Conservation (phyloP, 1,284 basidiomycete species). For the Schizophyllum commune region DNA sequence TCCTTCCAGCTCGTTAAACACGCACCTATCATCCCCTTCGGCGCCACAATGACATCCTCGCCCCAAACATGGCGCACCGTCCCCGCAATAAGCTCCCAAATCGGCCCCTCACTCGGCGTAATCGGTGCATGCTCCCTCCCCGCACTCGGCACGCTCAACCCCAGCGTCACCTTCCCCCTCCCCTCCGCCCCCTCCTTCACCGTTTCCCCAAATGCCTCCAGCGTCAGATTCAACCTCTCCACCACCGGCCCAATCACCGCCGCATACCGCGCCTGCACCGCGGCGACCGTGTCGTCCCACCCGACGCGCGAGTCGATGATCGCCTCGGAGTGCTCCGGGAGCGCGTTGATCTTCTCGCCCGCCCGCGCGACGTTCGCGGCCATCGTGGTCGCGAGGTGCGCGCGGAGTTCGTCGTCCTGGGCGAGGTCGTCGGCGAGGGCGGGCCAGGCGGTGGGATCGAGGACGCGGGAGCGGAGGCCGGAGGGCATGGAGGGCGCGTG, state of each 20-base stretch:
- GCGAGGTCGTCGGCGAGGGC: not conserved
- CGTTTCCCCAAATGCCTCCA: not conserved
- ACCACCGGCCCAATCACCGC: not conserved
- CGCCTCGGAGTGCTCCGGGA: not conserved
- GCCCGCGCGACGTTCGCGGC: not conserved
- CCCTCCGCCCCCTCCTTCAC: not conserved
- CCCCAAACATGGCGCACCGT: slow-evolving; percentile 5
- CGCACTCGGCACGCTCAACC: not conserved
- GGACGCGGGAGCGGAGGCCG: not conserved
- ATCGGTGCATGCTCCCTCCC: not conserved
- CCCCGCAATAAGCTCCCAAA: not conserved
- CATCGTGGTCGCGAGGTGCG: not conserved
- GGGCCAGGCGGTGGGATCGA: not conserved
- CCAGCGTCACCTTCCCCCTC: not conserved
- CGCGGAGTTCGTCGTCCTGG: not conserved
- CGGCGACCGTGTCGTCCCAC: not conserved
- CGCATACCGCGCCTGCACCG: not conserved
- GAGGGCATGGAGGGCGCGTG: not conserved
- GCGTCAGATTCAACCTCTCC: not conserved
- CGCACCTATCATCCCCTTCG: slow-evolving; percentile 5
- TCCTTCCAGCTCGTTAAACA: not conserved
- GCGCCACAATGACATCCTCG: slow-evolving; percentile 6
- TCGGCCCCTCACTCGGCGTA: not conserved
- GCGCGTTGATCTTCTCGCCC: not conserved
- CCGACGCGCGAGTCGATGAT: not conserved